Base-by-base conservation (phyloP, 768 basidiomycete species). In the Sarcomyxa edulis region DNA sequence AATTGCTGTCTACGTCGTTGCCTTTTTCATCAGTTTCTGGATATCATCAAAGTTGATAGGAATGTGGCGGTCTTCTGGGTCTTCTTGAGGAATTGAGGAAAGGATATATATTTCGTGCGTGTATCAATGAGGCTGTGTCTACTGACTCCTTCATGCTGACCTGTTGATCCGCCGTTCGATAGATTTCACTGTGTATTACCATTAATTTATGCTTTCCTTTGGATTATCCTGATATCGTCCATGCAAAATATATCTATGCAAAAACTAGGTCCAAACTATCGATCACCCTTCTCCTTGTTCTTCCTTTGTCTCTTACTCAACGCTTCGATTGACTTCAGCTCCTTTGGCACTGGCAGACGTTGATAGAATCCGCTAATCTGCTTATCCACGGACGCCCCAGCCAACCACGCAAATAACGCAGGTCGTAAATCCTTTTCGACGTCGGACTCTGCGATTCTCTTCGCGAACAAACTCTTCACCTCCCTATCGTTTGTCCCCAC, bases 1-100 rank as follows among this genome's bases (percentile, higher is more conserved):
- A 21, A 73, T 86, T 29, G 84, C 81, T 9, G 57, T 77, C 40
- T 71, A 78, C 32, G 65, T 82, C 22, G 74, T 82, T 10, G 65
- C 56, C 0, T 56, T 68, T 2, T 72, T 86, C 48, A 41, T 88
- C 28, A 48, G 57, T 0, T 56, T 86, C 15, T 83, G 78, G 78
- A 35, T 86, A 4, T 32, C 66, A 8, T 71, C 68, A 53, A 76
- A 69, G 55, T 47, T 77, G 10, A n/a, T n/a, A n/a, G n/a, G n/a
- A n/a, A n/a, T n/a, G n/a, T n/a, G n/a, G n/a, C n/a, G n/a, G n/a
- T n/a, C n/a, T n/a, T n/a, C n/a, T n/a, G n/a, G n/a, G n/a, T n/a
- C n/a, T n/a, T n/a, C n/a, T n/a, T n/a, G n/a, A n/a, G n/a, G n/a
- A n/a, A n/a, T n/a, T n/a, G n/a, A n/a, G n/a, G n/a, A n/a, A n/a